Percentiles rank a stretch among this genome's conserved stretches.
These are phyloP conservation scores for Skeletonema costatum DNA, from an alignment of 108 stramenopile genomes.

Conservation along the genomic window DNA sequence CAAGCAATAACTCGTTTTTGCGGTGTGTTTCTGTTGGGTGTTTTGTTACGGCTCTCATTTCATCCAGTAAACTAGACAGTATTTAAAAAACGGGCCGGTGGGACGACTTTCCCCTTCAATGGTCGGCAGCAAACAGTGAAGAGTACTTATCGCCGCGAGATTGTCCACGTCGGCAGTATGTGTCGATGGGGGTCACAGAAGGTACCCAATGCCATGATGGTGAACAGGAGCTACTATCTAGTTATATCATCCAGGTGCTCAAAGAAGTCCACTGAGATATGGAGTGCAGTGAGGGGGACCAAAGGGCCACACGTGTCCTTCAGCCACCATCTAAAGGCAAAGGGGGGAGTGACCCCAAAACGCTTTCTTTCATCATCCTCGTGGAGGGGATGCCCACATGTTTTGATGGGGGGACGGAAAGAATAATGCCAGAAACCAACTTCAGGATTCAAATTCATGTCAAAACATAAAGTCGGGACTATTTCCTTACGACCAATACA, in stretches of 20 bases:
- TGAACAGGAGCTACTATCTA: no score
- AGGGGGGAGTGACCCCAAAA: not conserved
- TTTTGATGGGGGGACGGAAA: not conserved
- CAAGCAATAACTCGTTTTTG: no score
- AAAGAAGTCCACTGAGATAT: no score
- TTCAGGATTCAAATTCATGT: not conserved
- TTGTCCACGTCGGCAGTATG: constrained; percentile 8
- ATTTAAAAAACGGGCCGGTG: no score
- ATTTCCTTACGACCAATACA: not conserved
- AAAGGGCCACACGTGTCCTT: not conserved
- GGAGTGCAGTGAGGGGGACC: no score
- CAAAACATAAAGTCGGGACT: not conserved
- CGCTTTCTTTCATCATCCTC: constrained; percentile 1
- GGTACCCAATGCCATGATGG: not conserved
- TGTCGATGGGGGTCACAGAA: not conserved
- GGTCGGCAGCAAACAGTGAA: no score
- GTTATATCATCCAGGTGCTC: not conserved
- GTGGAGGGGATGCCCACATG: not conserved
- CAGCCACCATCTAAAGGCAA: constrained; percentile 6
- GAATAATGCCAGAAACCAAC: not conserved
- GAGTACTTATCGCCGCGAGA: not conserved
- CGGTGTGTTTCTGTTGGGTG: no score
- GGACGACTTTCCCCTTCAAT: no score
- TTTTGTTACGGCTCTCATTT: no score
- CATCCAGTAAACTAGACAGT: no score